These are phyloP conservation scores for Pichia californica DNA, from an alignment of 805 yeast species.

Conservation along the genomic window DNA sequence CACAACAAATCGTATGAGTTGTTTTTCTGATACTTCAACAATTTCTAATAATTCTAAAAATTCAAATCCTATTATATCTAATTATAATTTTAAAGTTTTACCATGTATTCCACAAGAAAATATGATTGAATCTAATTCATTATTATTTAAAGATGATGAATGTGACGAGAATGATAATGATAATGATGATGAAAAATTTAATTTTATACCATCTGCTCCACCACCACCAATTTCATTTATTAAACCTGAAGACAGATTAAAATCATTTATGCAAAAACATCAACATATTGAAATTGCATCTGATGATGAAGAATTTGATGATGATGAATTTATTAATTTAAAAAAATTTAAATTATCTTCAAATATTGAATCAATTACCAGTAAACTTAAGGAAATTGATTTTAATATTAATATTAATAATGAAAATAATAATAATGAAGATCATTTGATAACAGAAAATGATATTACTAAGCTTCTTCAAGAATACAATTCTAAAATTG, in stretches of 20 bases:
- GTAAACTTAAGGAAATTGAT: not conserved
- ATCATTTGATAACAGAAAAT: too few relatives aligned
- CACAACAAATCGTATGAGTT: slow-evolving; percentile 8
- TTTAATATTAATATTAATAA: not conserved
- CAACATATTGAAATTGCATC: slow-evolving; percentile 7
- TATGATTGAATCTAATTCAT: not conserved
- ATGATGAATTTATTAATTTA: slow-evolving; percentile 10
- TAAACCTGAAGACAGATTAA: not conserved
- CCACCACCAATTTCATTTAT: slow-evolving; percentile 1
- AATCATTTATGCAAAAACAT: not conserved
- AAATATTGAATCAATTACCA: not conserved
- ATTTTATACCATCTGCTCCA: slow-evolving; percentile 7
- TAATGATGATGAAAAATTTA: slow-evolving; percentile 1
- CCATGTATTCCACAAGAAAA: slow-evolving; percentile 10
- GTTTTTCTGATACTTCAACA: slow-evolving; percentile 1
- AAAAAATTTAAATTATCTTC: slow-evolving; percentile 18
- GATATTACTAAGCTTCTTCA: too few relatives aligned
- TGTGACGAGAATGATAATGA: not conserved
- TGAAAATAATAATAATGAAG: not conserved
- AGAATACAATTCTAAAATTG: too few relatives aligned
- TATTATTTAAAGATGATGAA: too few relatives aligned
- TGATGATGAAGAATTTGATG: slow-evolving; percentile 8
- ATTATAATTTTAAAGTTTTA: not conserved
- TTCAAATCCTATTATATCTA: too few relatives aligned
- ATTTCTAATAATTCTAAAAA: not conserved